Evolutionary conservation across 2,329 filamentous ascomycete species (phyloP).

Genomic region (Neoscytalidium dimidiatum): DNA sequence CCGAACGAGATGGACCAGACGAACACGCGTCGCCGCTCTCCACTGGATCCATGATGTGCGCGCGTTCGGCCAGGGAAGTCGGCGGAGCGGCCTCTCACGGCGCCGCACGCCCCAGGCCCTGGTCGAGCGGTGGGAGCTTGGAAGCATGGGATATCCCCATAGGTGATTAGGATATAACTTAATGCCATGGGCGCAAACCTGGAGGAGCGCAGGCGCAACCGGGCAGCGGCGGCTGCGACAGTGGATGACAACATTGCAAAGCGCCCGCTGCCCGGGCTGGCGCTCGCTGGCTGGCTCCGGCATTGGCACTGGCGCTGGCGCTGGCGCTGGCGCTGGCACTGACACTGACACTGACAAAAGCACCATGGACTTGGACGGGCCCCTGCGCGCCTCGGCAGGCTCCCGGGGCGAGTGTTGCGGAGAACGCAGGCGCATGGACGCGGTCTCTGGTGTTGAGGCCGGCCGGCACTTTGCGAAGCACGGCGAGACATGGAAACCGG

Average conservation of each 20-base stretch:
- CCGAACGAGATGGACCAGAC: background rate
- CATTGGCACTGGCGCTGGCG: no score
- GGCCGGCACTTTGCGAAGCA: background rate
- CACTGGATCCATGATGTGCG: background rate
- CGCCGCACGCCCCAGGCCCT: background rate
- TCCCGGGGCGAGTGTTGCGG: background rate
- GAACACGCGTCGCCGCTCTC: constrained; percentile 7
- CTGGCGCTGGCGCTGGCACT: no score
- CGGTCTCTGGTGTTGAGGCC: constrained; percentile 11
- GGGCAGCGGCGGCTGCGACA: background rate
- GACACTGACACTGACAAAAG: background rate
- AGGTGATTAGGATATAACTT: background rate
- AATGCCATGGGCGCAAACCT: constrained; percentile 11
- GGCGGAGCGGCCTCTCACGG: background rate
- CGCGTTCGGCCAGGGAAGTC: background rate
- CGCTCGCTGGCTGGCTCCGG: no score
- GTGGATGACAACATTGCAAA: background rate
- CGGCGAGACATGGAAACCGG: background rate
- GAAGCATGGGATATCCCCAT: background rate
- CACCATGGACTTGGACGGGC: background rate
- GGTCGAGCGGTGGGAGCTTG: background rate
- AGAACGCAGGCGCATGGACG: background rate
- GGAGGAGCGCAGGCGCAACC: constrained; percentile 5
- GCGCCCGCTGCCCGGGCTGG: no score
- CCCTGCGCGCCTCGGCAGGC: constrained; percentile 6